Base-by-base conservation (phyloP, 2,329 filamentous ascomycete species). In the Dothideomycetidae sp. region DNA sequence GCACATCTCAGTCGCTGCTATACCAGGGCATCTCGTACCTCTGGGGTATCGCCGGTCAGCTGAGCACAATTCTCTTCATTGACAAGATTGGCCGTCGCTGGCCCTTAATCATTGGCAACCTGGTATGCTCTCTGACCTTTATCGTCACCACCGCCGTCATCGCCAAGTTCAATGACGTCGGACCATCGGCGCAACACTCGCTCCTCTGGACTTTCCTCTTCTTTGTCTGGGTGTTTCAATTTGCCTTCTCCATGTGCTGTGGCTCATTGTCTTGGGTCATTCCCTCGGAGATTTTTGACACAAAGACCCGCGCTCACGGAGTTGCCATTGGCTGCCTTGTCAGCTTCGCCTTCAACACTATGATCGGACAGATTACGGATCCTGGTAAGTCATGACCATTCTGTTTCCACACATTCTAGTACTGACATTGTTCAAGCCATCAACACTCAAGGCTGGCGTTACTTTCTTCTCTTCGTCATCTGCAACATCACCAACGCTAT, bases 261-360 rank as follows among this genome's bases (percentile, higher is more conserved):
- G 48, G 49, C 1, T 46, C 52, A 4, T 40, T 54, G 19, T 46
- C 43, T 10, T 52, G 50, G 49, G 39, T 42, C 10, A 50, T 51
- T 16, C 50, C 50, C 4, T 48, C 50, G 23, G 50, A 53, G 31
- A 34, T 53, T 16, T 53, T 53, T 36, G 49, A 46, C 11, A 52
- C 47, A 2, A 31, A 31, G 4, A 42, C 42, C 11, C 34, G 50
- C 9, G 32, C 43, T 12, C 47, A 51, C 29, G 50, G 50, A 18
- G 50, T 53, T 1, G 42, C 43, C 5, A 32, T 43, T 10, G 49
- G 42, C 5, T 41, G 45, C 15, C 48, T 52, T 44, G 46, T 42
- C 7, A 42, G 37, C 5, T 52, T 53, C 32, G 50, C 50, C 9
- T 53, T 52, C 43, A 53, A 53, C 40, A 53, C 50, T n/a, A 47